These are phyloP conservation scores for Zalaria sp. DNA, from an alignment of 2,329 filamentous ascomycete genomes.

Conservation along the genomic window DNA sequence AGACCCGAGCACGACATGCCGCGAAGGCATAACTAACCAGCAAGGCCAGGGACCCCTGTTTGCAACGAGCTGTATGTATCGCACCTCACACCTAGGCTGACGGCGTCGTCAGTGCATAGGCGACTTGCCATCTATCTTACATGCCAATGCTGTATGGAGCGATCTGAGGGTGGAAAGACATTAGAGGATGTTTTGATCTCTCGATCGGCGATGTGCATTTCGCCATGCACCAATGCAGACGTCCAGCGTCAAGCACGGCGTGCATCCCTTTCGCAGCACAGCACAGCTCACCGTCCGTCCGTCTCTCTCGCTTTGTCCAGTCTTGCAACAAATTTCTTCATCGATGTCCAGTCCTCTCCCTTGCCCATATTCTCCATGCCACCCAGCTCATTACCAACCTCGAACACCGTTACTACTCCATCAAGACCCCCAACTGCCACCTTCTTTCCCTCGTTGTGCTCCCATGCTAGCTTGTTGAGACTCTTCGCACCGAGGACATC, in stretches of 20 bases:
- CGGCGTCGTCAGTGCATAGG: no score
- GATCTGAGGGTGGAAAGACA: no score
- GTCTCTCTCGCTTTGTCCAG: slow-evolving; percentile 38
- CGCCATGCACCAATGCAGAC: neutral
- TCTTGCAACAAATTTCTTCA: slow-evolving; percentile 76
- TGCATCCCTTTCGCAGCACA: slow-evolving; percentile 9
- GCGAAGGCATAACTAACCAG: no score
- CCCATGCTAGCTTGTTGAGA: slow-evolving; percentile 90
- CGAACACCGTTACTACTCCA: slow-evolving; percentile 80
- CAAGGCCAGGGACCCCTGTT: no score
- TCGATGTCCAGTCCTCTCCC: slow-evolving; percentile 80
- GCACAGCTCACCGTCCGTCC: slow-evolving; percentile 6
- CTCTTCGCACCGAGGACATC: slow-evolving; percentile 44
- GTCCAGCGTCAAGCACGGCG: slow-evolving; percentile 1
- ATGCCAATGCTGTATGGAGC: no score
- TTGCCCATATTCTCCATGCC: slow-evolving; percentile 65
- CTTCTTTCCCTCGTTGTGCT: slow-evolving; percentile 72
- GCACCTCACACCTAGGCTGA: no score
- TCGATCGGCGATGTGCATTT: no score
- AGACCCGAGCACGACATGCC: no score
- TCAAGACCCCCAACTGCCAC: slow-evolving; percentile 87
- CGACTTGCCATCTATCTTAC: no score
- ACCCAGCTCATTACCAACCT: slow-evolving; percentile 69
- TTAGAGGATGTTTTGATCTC: no score
- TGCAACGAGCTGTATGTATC: no score